A percentile compares a stretch with the other conserved stretches of the same genome.
These are phyloP conservation scores for Zygoascus biomembranicola DNA, from an alignment of 805 yeast genomes.

Conservation along the genomic window DNA sequence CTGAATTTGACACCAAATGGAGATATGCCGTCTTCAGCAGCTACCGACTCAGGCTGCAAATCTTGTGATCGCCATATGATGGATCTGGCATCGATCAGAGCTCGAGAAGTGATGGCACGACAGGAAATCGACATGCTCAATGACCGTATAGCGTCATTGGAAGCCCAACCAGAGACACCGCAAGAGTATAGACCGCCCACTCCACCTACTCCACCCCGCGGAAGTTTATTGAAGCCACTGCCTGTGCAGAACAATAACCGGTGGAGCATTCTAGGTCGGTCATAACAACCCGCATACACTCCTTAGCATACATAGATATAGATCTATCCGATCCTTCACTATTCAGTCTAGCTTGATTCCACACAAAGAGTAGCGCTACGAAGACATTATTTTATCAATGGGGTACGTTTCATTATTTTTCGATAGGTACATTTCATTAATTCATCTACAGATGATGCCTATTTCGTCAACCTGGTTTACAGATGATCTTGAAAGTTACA, in stretches of 20 bases:
- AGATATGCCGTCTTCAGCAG: background rate
- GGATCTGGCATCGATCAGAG: conserved; percentile 24
- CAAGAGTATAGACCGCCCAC: background rate
- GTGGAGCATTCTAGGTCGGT: background rate
- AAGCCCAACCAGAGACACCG: background rate
- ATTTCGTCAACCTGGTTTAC: background rate
- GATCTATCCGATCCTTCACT: too few relatives aligned
- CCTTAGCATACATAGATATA: background rate
- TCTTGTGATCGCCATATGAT: conserved; percentile 22
- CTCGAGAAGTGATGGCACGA: conserved; percentile 24
- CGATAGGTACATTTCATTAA: too few relatives aligned
- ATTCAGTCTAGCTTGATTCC: too few relatives aligned
- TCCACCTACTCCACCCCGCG: background rate
- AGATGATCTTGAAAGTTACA: background rate
- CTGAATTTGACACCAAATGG: background rate
- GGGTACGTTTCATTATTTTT: too few relatives aligned
- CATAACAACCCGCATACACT: background rate
- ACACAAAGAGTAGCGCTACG: too few relatives aligned
- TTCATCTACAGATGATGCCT: background rate
- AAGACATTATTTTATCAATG: too few relatives aligned
- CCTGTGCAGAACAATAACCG: background rate
- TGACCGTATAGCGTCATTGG: conserved; percentile 9
- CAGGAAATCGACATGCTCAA: conserved; percentile 23
- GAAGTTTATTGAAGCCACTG: background rate
- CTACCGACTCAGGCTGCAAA: conserved; percentile 7